Evolutionary conservation across 2,329 filamentous ascomycete species (phyloP).

Genomic region (Sporothrix dimorphospora): DNA sequence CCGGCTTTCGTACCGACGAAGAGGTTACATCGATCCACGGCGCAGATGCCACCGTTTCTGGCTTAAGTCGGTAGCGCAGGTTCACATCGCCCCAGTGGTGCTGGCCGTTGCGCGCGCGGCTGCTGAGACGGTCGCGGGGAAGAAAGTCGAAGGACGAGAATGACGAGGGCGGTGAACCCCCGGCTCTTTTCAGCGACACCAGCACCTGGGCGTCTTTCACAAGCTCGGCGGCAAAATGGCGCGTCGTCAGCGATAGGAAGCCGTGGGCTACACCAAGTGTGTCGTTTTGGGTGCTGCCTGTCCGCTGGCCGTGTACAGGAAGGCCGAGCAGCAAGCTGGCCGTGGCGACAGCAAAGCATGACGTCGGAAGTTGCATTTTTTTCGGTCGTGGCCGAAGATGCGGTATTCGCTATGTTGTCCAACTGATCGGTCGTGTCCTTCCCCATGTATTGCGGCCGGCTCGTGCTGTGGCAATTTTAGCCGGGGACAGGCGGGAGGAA

Average conservation of each 20-base stretch:
- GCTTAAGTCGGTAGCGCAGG: conserved; percentile 52
- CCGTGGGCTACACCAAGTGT: neutral
- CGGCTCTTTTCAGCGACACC: neutral
- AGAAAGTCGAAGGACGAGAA: conserved; percentile 36
- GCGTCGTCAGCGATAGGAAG: neutral
- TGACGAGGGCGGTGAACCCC: neutral
- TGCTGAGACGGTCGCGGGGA: conserved; percentile 53
- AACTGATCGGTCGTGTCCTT: neutral
- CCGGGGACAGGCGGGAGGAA: neutral
- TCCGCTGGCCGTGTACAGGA: neutral
- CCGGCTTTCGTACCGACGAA: neutral
- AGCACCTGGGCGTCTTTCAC: neutral
- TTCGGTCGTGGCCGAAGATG: neutral
- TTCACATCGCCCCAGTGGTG: conserved; percentile 64
- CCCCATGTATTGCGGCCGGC: neutral
- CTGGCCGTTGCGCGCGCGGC: conserved; percentile 48
- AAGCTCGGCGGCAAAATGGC: neutral
- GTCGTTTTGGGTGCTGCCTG: neutral
- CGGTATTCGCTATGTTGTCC: no score
- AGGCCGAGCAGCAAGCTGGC: neutral
- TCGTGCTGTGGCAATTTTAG: neutral
- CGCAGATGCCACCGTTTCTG: neutral
- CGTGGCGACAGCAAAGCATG: neutral
- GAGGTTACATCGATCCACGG: neutral
- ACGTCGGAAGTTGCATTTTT: neutral